Evolutionary conservation across 2,329 filamentous ascomycete genomes (phyloP), one percentile per base, ranked within the genome.

Genomic region (Iodosphaeria phyllophila): DNA sequence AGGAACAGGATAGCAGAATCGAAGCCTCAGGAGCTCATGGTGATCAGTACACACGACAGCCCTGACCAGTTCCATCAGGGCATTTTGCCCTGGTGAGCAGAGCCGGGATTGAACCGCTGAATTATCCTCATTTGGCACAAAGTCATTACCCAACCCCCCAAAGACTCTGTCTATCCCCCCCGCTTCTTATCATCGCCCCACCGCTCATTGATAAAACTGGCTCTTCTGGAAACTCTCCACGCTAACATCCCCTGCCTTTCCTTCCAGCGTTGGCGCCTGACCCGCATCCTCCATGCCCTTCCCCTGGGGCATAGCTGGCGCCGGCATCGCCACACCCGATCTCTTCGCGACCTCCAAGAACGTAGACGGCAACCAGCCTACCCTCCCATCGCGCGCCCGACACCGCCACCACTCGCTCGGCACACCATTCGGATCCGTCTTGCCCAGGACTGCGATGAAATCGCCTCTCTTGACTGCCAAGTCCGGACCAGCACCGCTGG

Each of bases 381-480:
- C 74, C 14, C 82, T 66, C 22, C 83, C 84, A 44, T 95, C 83
- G 31, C 89, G 66, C 9, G 86, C 77, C 28, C 89, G 68, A 51
- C 91, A 98, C 35, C 76, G 72, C 89, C 89, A 98, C 89, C 89
- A 98, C 44, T 98, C 86, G 26, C 78, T 89, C 4, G 82, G 70
- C 39, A 89, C 83, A 21, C 89, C 89, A 42, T 86, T 68, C 1
- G 89, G 89, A 41, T 98, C 89, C 11, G 71, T 77, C 56, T 93
- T 93, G 55, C 74, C 76, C 27, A 98, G 63, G 1, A 98, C 83
- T 14, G 89, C 89, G 10, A 98, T 84, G 26, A 95, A 71, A 39
- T 98, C 89, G 30, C 86, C 86, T 57, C 92, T 93, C 55, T 79
- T 84, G 13, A 91, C 86, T 18, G 79, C 73, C 9, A 98, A 64